phyloP scores from a whole-genome alignment of 345 rosid species.

The Acer campestre region DNA sequence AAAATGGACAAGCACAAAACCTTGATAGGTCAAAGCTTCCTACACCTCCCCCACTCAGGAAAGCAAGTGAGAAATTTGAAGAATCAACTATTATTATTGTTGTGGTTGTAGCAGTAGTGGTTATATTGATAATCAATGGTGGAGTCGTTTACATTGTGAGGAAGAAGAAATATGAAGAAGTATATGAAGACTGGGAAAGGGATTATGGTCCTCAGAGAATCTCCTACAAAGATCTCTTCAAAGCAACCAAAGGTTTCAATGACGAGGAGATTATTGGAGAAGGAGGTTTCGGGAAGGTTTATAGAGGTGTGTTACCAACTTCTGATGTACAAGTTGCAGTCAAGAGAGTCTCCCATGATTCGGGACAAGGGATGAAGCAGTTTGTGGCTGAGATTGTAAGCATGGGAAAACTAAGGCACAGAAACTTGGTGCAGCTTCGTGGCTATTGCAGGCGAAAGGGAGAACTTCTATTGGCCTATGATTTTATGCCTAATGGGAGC shows the following conservation, averaged over 20 bases:
- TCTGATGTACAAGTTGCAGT: slow-evolving; percentile 54
- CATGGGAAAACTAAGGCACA: slow-evolving; percentile 51
- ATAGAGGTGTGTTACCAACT: slow-evolving; percentile 48
- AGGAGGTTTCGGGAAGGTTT: slow-evolving; percentile 61
- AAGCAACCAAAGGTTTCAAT: slow-evolving; percentile 64
- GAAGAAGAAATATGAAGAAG: slow-evolving; percentile 55
- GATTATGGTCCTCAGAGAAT: slow-evolving; percentile 60
- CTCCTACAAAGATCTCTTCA: slow-evolving; percentile 52
- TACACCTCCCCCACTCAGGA: slow-evolving; percentile 10
- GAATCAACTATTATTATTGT: no score
- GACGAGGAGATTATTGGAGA: slow-evolving; percentile 46
- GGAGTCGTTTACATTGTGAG: slow-evolving; percentile 6
- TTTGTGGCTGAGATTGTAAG: slow-evolving; percentile 43
- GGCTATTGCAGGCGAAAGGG: slow-evolving; percentile 62
- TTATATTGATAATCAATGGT: no score
- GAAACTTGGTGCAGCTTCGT: slow-evolving; percentile 51
- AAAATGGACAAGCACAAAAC: slow-evolving; percentile 45
- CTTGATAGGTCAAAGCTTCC: slow-evolving; percentile 55
- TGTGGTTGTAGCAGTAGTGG: no score
- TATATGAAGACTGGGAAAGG: slow-evolving; percentile 65
- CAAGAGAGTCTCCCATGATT: slow-evolving; percentile 49
- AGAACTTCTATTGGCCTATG: slow-evolving; percentile 57
- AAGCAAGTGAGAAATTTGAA: no score
- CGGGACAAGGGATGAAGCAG: slow-evolving; percentile 53
- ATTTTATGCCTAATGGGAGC: slow-evolving; percentile 66